Evolutionary conservation across 1,284 basidiomycete species (phyloP).

Genomic region (Marasmius fiardii): DNA sequence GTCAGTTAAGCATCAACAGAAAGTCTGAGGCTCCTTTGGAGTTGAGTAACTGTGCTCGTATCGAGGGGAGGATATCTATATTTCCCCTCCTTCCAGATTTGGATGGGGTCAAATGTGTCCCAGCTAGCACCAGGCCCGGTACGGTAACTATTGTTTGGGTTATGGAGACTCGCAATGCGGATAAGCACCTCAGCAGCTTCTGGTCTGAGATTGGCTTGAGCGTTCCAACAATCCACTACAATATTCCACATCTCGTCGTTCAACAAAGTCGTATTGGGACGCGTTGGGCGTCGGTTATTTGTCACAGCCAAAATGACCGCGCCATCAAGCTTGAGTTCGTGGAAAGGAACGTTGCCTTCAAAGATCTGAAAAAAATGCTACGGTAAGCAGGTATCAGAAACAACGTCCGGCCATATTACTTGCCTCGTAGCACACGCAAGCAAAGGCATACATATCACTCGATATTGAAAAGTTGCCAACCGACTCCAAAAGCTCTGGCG

Average conservation of each 20-base stretch:
- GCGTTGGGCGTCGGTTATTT: not conserved
- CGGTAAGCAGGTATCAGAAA: not conserved
- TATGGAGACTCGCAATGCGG: no score
- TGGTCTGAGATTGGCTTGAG: not conserved
- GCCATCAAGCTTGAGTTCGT: not conserved
- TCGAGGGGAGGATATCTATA: no score
- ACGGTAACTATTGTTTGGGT: no score
- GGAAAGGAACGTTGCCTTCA: not conserved
- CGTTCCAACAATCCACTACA: not conserved
- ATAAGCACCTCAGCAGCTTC: not conserved
- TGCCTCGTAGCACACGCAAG: not conserved
- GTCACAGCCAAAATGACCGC: not conserved
- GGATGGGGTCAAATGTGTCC: no score
- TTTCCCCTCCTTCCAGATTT: no score
- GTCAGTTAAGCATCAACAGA: no score
- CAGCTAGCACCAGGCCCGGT: no score
- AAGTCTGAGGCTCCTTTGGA: no score
- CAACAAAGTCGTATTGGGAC: not conserved
- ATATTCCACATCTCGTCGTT: not conserved
- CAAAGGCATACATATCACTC: not conserved
- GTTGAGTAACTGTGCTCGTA: no score
- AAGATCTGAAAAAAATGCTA: not conserved
- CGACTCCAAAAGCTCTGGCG: not conserved
- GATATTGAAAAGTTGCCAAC: not conserved
- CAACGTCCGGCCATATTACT: no score